Evolutionary conservation across 441 rosid genomes (phyloP).

Genomic region (Pelargonium cotyledonis): DNA sequence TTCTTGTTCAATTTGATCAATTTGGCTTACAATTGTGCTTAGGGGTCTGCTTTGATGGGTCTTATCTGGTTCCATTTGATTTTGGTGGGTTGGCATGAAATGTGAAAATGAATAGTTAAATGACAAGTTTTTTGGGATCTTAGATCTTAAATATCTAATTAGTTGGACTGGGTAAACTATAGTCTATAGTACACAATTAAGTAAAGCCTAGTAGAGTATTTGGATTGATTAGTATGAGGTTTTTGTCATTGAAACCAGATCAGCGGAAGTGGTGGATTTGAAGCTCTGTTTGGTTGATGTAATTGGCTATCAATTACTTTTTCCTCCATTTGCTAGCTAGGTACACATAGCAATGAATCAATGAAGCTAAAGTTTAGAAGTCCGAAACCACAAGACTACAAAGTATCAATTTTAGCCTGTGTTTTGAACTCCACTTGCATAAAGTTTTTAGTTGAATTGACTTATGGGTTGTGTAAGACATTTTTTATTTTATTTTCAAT

Average conservation of each 20-base stretch:
- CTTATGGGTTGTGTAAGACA: background rate
- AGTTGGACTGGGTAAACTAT: background rate
- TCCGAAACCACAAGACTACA: background rate
- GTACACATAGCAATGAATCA: background rate
- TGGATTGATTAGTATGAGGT: background rate
- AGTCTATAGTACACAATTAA: too few species aligned
- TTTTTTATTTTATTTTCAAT: too few species aligned
- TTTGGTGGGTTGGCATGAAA: background rate
- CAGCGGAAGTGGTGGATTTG: conserved; percentile 1
- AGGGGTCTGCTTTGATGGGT: background rate
- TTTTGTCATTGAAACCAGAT: background rate
- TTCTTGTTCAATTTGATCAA: background rate
- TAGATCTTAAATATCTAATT: background rate
- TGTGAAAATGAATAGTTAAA: background rate
- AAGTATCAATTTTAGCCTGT: background rate
- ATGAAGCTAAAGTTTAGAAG: background rate
- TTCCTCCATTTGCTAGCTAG: background rate
- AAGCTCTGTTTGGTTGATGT: background rate
- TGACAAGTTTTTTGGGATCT: background rate
- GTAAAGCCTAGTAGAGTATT: too few species aligned
- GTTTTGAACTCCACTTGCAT: conserved; percentile 2
- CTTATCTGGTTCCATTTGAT: background rate
- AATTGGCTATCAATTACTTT: too few species aligned
- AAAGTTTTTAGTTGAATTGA: background rate
- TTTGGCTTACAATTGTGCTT: background rate